These are phyloP conservation scores for Favolaschia claudopus DNA, from an alignment of 768 basidiomycete genomes.

Conservation along the genomic window DNA sequence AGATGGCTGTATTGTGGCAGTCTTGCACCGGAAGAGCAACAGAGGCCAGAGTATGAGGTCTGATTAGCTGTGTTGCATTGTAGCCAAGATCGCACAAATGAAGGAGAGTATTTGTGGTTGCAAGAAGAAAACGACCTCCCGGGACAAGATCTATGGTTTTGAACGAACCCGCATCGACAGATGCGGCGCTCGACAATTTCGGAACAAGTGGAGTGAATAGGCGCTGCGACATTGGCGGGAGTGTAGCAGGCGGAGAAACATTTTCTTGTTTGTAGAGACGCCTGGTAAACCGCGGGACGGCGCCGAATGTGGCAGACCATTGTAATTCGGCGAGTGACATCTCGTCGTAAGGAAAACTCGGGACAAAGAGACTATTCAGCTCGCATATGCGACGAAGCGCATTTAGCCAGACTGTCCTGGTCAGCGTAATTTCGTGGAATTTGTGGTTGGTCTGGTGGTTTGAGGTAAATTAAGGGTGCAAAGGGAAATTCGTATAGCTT, in stretches of 20 bases:
- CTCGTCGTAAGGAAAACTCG: conserved; percentile 27
- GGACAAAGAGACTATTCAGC: conserved; percentile 21
- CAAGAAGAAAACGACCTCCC: conserved; percentile 12
- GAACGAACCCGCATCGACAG: neutral
- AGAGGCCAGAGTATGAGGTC: conserved; percentile 8
- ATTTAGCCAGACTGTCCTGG: conserved; percentile 28
- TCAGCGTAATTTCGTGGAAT: neutral
- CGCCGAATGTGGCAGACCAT: conserved; percentile 20
- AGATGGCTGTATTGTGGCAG: neutral
- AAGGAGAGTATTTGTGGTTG: neutral
- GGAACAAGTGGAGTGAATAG: neutral
- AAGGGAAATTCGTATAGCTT: neutral
- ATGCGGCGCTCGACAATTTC: conserved; percentile 2
- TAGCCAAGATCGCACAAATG: conserved; percentile 8
- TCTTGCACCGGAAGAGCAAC: neutral
- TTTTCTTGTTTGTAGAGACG: neutral
- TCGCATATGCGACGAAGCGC: conserved; percentile 24
- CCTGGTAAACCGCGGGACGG: conserved; percentile 17
- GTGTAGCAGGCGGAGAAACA: neutral
- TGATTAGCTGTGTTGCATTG: neutral
- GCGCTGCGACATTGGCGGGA: neutral
- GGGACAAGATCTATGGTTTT: conserved; percentile 1
- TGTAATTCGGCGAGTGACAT: conserved; percentile 26
- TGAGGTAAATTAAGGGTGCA: neutral
- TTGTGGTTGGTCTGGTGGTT: neutral